Conservation (phyloP, 1,284 basidiomycete species). For the Butyriboletus appendiculatus region DNA sequence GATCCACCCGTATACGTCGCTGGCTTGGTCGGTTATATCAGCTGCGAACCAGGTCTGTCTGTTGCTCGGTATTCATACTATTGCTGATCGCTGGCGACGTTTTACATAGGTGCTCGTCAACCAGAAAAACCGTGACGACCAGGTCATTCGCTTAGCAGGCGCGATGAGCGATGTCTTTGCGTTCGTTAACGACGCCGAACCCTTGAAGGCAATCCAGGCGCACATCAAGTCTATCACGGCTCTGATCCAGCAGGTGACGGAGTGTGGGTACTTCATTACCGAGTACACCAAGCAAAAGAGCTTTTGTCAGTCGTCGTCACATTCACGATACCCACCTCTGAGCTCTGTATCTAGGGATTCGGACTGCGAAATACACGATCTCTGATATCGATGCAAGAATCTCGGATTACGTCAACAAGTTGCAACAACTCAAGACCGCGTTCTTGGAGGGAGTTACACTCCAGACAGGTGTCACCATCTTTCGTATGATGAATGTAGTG, state of each 20-base stretch:
- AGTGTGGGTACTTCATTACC: background rate
- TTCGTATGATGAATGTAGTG: slow-evolving; percentile 1
- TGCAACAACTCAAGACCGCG: background rate
- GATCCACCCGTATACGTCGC: slow-evolving; percentile 3
- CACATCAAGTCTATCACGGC: background rate
- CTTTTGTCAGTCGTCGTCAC: background rate
- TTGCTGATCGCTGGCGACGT: background rate
- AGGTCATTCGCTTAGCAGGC: background rate
- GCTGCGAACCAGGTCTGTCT: slow-evolving; percentile 2
- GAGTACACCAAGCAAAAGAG: background rate
- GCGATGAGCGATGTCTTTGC: background rate
- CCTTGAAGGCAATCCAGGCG: background rate
- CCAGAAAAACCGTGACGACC: background rate
- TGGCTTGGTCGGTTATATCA: slow-evolving; percentile 4
- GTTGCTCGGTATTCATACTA: background rate
- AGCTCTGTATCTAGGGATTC: background rate
- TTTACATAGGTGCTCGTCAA: background rate
- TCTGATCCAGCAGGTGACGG: background rate
- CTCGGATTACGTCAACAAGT: background rate
- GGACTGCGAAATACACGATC: background rate
- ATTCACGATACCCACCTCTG: background rate
- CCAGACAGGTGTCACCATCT: background rate
- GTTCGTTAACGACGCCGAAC: background rate
- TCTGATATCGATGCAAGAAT: slow-evolving; percentile 1
- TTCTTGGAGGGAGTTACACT: background rate